phyloP scores from a whole-genome alignment of 768 basidiomycete genomes.

The Paxillus ammoniavirescens region DNA sequence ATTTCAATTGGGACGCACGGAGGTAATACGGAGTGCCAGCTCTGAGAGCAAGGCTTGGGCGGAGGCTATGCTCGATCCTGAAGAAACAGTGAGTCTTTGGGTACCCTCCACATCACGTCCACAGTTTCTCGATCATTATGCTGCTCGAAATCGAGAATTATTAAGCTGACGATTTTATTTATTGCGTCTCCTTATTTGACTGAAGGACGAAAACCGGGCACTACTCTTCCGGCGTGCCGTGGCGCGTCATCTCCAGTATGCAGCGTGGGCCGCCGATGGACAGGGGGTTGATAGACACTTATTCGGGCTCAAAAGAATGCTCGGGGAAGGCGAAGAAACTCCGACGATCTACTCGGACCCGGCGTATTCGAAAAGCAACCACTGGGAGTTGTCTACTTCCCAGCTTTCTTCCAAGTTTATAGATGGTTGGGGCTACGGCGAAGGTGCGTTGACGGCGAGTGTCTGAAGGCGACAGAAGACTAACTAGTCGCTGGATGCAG shows the following conservation, averaged over 20 bases:
- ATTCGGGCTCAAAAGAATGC: slow-evolving; percentile 85
- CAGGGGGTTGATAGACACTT: slow-evolving; percentile 95
- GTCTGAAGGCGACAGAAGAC: neutral
- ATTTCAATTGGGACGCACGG: slow-evolving; percentile 87
- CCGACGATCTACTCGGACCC: slow-evolving; percentile 76
- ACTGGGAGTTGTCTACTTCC: slow-evolving; percentile 94
- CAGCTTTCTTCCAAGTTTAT: slow-evolving; percentile 80
- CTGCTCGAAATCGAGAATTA: neutral
- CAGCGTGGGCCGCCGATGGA: slow-evolving; percentile 88
- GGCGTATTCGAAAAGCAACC: slow-evolving; percentile 64
- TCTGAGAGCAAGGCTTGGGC: slow-evolving; percentile 83
- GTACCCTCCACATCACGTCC: neutral
- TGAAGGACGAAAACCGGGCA: slow-evolving; percentile 55
- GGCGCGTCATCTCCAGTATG: slow-evolving; percentile 82
- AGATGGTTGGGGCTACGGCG: slow-evolving; percentile 97
- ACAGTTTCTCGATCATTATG: neutral
- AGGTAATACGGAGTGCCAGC: slow-evolving; percentile 88
- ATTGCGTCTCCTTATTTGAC: neutral
- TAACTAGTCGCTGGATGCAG: slow-evolving; percentile 37
- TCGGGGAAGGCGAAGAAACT: slow-evolving; percentile 67
- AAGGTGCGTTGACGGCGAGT: slow-evolving; percentile 49
- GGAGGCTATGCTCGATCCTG: slow-evolving; percentile 78
- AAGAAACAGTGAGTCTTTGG: slow-evolving; percentile 41
- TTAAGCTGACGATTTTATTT: neutral
- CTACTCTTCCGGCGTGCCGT: slow-evolving; percentile 74